These are phyloP conservation scores for Candolleomyces eurysporus DNA, from an alignment of 768 basidiomycete species.

Conservation along the genomic window DNA sequence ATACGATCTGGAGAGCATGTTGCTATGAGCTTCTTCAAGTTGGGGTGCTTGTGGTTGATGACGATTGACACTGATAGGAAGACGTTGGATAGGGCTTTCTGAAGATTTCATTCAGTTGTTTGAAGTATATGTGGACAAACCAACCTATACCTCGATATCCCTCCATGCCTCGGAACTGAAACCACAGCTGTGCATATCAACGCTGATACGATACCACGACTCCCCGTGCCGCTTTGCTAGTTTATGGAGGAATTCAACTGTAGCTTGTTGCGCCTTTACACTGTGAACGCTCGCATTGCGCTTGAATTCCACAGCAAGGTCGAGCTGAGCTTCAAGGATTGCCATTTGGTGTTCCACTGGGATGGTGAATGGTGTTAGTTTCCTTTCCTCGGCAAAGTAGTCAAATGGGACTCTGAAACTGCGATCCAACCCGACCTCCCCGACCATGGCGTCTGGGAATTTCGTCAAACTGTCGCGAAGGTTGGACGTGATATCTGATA, in stretches of 20 bases:
- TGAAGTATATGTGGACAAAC: background rate
- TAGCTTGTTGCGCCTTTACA: slow-evolving; percentile 72
- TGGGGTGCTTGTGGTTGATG: slow-evolving; percentile 73
- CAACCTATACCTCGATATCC: slow-evolving; percentile 62
- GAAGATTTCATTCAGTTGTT: slow-evolving; percentile 3
- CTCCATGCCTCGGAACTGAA: slow-evolving; percentile 75
- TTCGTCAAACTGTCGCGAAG: slow-evolving; percentile 58
- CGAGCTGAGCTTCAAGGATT: slow-evolving; percentile 81
- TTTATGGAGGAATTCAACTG: slow-evolving; percentile 59
- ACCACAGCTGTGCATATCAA: slow-evolving; percentile 92
- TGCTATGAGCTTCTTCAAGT: slow-evolving; percentile 62
- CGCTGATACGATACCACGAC: slow-evolving; percentile 63
- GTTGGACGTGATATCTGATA: slow-evolving; percentile 56
- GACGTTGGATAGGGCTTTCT: slow-evolving; percentile 73
- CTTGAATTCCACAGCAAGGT: slow-evolving; percentile 75
- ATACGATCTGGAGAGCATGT: slow-evolving; percentile 64
- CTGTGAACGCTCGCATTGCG: slow-evolving; percentile 87
- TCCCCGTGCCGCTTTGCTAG: slow-evolving; percentile 58
- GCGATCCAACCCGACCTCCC: slow-evolving; percentile 92
- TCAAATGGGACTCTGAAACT: slow-evolving; percentile 70
- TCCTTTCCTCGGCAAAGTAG: slow-evolving; percentile 45
- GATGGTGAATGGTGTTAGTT: slow-evolving; percentile 74
- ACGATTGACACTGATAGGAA: slow-evolving; percentile 87
- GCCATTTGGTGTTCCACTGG: slow-evolving; percentile 78
- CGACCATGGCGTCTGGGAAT: slow-evolving; percentile 77